These are phyloP conservation scores for Podospora didyma DNA, from an alignment of 495 filamentous ascomycete genomes.

Conservation along the genomic window DNA sequence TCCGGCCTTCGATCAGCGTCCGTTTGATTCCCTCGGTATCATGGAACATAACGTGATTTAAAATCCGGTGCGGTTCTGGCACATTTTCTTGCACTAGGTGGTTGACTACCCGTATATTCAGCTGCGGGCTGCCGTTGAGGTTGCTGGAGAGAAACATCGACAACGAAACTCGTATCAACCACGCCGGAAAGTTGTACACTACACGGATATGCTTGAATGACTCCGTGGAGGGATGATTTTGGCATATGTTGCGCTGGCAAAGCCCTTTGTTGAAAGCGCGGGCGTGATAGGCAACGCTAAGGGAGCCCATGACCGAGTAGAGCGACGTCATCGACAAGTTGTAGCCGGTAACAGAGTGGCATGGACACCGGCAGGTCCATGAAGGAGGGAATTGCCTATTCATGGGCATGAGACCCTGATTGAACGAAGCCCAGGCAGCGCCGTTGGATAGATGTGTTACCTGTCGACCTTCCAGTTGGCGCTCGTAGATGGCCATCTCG, in stretches of 20 bases:
- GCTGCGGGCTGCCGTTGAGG: slow-evolving; percentile 7
- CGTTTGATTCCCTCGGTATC: neutral
- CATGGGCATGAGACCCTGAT: too few relatives aligned
- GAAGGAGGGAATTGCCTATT: neutral
- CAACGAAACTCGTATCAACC: neutral
- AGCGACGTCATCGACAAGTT: neutral
- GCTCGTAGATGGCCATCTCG: neutral
- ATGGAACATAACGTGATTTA: neutral
- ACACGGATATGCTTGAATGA: neutral
- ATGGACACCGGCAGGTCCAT: slow-evolving; percentile 1
- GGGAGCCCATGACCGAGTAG: neutral
- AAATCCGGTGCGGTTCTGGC: neutral
- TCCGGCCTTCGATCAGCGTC: neutral
- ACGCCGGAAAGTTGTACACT: neutral
- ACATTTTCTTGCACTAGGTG: neutral
- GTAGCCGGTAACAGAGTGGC: neutral
- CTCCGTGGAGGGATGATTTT: neutral
- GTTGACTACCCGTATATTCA: slow-evolving; percentile 6
- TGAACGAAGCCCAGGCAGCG: too few relatives aligned
- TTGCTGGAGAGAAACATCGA: slow-evolving; percentile 9
- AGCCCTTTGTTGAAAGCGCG: neutral
- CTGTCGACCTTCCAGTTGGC: neutral
- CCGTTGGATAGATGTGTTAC: too few relatives aligned
- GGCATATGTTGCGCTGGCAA: neutral
- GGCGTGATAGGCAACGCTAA: neutral